phyloP scores from a whole-genome alignment of 2,329 filamentous ascomycete species.

The Fusarium nanum region DNA sequence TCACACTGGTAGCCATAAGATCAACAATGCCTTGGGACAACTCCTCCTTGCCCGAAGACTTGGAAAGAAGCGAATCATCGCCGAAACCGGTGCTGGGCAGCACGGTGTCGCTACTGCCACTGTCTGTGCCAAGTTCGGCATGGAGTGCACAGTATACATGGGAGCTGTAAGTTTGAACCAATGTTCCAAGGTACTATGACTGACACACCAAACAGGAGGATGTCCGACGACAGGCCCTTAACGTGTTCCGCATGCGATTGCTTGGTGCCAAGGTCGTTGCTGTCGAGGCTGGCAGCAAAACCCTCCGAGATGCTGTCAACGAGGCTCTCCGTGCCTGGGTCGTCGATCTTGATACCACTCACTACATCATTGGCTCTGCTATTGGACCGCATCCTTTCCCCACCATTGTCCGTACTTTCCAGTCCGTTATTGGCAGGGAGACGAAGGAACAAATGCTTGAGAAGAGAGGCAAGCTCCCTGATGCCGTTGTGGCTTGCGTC shows the following conservation, averaged over 20 bases:
- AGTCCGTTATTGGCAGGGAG: slow-evolving; percentile 94
- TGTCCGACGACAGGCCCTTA: slow-evolving; percentile 93
- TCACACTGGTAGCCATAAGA: slow-evolving; percentile 98
- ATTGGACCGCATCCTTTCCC: slow-evolving; percentile 99
- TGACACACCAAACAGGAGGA: slow-evolving; percentile 71
- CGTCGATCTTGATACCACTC: slow-evolving; percentile 88
- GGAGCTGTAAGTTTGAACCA: slow-evolving; percentile 70
- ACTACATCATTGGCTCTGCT: slow-evolving; percentile 98
- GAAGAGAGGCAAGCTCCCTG: slow-evolving; percentile 87
- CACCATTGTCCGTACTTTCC: slow-evolving; percentile 96
- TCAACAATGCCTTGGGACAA: slow-evolving; percentile 98
- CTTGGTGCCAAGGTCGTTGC: slow-evolving; percentile 93
- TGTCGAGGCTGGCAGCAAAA: slow-evolving; percentile 89
- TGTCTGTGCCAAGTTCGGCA: slow-evolving; percentile 96
- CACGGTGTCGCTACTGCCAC: slow-evolving; percentile 98
- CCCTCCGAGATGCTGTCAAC: slow-evolving; percentile 89
- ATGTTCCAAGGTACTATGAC: slow-evolving; percentile 6
- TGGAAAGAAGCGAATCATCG: slow-evolving; percentile 97
- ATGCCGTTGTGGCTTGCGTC: slow-evolving; percentile 96
- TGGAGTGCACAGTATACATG: slow-evolving; percentile 99
- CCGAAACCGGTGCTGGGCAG: slow-evolving; percentile 96
- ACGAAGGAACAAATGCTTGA: slow-evolving; percentile 92
- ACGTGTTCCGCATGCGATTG: slow-evolving; percentile 98
- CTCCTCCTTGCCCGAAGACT: slow-evolving; percentile 85
- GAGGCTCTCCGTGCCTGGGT: slow-evolving; percentile 96